Evolutionary conservation across 2,329 filamentous ascomycete genomes (phyloP).

Genomic region (Lasiodiplodia hormozganensis): DNA sequence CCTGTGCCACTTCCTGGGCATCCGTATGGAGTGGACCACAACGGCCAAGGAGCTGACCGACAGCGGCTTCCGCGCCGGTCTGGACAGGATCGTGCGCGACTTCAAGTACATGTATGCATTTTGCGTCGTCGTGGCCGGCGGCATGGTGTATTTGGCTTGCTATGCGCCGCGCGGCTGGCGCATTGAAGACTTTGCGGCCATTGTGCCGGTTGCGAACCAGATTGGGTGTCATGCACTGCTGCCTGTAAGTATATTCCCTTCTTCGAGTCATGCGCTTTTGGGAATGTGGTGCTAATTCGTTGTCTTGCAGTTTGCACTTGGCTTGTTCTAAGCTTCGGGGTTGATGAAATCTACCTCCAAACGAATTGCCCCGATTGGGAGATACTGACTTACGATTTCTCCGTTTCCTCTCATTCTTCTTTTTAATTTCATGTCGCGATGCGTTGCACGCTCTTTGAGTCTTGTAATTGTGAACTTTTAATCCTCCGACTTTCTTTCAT

Average conservation of each 20-base stretch:
- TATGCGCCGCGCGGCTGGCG: conserved; percentile 31
- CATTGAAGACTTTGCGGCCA: conserved; percentile 27
- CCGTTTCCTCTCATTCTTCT: too few species aligned
- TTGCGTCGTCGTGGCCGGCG: neutral
- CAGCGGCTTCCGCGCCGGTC: conserved; percentile 3
- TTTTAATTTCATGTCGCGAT: too few species aligned
- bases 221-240: conserved; percentile 31
- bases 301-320: neutral
- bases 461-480: too few species aligned
- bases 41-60: conserved; percentile 27
- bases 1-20: conserved; percentile 30
- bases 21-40: conserved; percentile 29
- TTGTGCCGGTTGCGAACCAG: conserved; percentile 30
- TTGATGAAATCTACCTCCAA: neutral
- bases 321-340: neutral
- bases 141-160: conserved; percentile 30
- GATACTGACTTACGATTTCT: neutral
- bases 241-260: conserved; percentile 18
- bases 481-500: too few species aligned
- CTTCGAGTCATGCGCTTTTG: neutral
- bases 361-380: neutral
- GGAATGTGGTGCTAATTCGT: neutral
- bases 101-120: conserved; percentile 25
- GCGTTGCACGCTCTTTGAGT: too few species aligned
- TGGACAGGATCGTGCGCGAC: conserved; percentile 13